Base-by-base conservation (phyloP, 495 filamentous ascomycete genomes). In the Trichocladium uniseriatum region DNA sequence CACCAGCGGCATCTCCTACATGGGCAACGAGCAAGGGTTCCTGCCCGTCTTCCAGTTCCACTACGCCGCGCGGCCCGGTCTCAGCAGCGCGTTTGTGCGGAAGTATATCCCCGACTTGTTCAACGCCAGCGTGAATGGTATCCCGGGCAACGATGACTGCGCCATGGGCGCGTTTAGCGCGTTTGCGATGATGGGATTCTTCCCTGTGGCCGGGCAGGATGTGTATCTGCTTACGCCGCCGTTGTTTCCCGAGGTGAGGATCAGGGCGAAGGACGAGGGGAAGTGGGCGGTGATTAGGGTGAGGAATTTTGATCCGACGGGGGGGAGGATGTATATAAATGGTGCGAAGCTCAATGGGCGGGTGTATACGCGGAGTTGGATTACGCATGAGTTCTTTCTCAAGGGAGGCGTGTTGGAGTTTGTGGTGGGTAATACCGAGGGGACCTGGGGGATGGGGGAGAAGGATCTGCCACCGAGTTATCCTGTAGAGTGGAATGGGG, bases 61-160 rank as follows among this genome's bases (percentile, higher is more conserved):
- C 65, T 87, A 87, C 62, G 76, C 75, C 1, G 82, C 78, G 6
- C 71, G 84, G 0, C 84, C 84, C 0, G 83, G 64, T 0, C 68
- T 86, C 1, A 84, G 80, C 10, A 69, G 76, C 6, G 70, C 75
- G 49, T 81, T 79, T 53, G 69, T 73, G 7, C 80, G 84, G 53
- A 68, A 55, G 47, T 87, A 86, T 60, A 82, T 89, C 51, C 83
- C 84, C 0, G 68, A 69, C 0, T 75, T 75, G 45, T 87, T 86
- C 65, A 80, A 84, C 61, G 73, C 73, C 4, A 76, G 74, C 2
- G 56, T 75, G 7, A 69, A 69, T 45, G 83, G 84, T 4, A 79
- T 89, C 28, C 83, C 84, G 2, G 84, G 83, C 0, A 87, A 87
- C 61, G 83, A 88, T 50, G 83, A 87, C 62, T 81, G 79, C 43